Evolutionary conservation across 78 protist genomes (phyloP).

Genomic region (Monosiga brevicollis): DNA sequence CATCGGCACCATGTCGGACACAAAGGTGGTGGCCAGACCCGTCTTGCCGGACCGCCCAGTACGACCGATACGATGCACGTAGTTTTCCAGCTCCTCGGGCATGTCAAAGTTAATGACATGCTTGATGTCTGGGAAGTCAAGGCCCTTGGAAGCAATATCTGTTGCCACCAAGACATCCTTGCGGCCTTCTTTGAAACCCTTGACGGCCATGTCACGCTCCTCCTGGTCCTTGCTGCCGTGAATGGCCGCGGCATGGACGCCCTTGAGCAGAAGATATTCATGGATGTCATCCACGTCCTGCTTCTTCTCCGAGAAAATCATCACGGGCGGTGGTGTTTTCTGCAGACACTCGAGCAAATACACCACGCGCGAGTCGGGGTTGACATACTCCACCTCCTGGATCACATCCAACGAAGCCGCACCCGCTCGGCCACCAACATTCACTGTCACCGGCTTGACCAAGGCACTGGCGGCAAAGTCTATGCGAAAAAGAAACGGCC

Average conservation of each 20-base stretch:
- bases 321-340: constrained; percentile 95
- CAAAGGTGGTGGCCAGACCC: constrained; percentile 29
- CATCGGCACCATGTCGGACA: constrained; percentile 35
- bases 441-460: constrained; percentile 27
- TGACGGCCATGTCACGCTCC: constrained; percentile 85
- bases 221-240: constrained; percentile 85
- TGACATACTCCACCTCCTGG: constrained; percentile 33
- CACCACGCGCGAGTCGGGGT: constrained; percentile 60
- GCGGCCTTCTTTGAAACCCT: constrained; percentile 52
- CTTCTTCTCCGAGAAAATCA: constrained; percentile 84
- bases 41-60: constrained; percentile 37
- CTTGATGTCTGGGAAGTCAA: constrained; percentile 32
- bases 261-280: constrained; percentile 90
- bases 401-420: constrained; percentile 33
- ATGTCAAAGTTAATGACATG: constrained; percentile 41
- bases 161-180: constrained; percentile 91
- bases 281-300: constrained; percentile 92
- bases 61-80: constrained; percentile 27
- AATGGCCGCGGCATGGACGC: constrained; percentile 51
- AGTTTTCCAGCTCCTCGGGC: constrained; percentile 33
- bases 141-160: constrained; percentile 73
- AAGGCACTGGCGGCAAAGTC: constrained; percentile 36
- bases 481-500: constrained; percentile 14
- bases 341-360: constrained; percentile 93
- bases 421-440: constrained; percentile 40